These are phyloP conservation scores for Dactylellina leptospora DNA, from an alignment of 2,329 filamentous ascomycete genomes.

Conservation along the genomic window DNA sequence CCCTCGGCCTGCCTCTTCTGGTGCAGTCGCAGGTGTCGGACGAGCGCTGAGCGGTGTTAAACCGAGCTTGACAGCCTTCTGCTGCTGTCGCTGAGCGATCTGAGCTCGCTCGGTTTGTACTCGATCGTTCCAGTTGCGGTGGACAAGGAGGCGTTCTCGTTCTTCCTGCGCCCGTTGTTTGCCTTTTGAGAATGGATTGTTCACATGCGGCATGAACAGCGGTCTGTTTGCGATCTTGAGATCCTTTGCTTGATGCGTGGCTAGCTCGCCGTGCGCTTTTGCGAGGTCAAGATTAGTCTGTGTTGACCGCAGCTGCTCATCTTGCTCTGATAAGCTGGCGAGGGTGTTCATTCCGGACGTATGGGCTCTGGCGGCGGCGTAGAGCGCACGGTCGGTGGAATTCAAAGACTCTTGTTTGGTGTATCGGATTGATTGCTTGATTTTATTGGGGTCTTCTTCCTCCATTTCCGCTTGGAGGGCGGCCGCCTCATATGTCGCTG, in stretches of 20 bases:
- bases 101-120: slow-evolving; percentile 68
- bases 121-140: slow-evolving; percentile 8
- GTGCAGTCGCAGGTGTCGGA: slow-evolving; percentile 56
- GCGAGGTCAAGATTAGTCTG: slow-evolving; percentile 84
- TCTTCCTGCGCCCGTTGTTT: slow-evolving; percentile 11
- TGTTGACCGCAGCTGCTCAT: slow-evolving; percentile 80
- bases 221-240: slow-evolving; percentile 51
- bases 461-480: slow-evolving; percentile 70
- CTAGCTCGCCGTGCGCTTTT: slow-evolving; percentile 60
- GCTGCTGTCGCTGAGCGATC: slow-evolving; percentile 57
- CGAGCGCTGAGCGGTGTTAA: slow-evolving; percentile 9
- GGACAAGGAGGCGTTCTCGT: background rate
- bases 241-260: slow-evolving; percentile 62
- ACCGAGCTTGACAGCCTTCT: slow-evolving; percentile 18
- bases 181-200: slow-evolving; percentile 23
- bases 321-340: slow-evolving; percentile 77
- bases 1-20: slow-evolving; percentile 61
- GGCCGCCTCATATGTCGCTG: slow-evolving; percentile 6
- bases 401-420: slow-evolving; percentile 80
- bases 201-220: slow-evolving; percentile 23
- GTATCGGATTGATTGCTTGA: slow-evolving; percentile 77
- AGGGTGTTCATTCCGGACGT: slow-evolving; percentile 76
- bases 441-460: slow-evolving; percentile 74
- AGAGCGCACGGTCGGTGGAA: slow-evolving; percentile 74
- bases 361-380: slow-evolving; percentile 73